A percentile compares a stretch with the other conserved stretches of the same genome.
These are phyloP conservation scores for Nitzschia sp. DNA, from an alignment of 108 stramenopile species.

Conservation along the genomic window DNA sequence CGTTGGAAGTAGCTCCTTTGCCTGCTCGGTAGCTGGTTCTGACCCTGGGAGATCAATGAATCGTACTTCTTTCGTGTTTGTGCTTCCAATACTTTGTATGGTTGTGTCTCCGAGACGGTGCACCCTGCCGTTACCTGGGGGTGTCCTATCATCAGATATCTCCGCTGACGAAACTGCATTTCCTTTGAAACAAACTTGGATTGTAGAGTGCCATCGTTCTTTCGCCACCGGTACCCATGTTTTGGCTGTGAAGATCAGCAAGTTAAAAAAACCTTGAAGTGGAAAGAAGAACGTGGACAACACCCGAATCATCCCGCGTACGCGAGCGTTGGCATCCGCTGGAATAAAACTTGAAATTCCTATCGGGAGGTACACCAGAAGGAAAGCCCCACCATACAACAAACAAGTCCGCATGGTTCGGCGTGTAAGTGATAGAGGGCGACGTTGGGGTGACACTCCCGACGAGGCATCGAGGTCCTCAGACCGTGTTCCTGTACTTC, in stretches of 20 bases:
- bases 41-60: no score
- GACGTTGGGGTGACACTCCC: background rate
- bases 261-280: background rate
- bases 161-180: no score
- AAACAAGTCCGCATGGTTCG: background rate
- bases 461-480: background rate
- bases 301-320: background rate
- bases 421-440: background rate
- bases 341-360: background rate
- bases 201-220: background rate
- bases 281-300: conserved; percentile 1
- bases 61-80: no score
- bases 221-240: background rate
- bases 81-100: no score
- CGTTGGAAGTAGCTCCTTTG: no score
- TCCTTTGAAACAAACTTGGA: no score
- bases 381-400: background rate
- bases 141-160: no score
- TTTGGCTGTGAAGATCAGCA: background rate
- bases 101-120: no score
- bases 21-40: no score
- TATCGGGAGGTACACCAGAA: conserved; percentile 1
- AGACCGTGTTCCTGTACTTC: background rate
- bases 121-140: no score
- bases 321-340: background rate